Percentiles rank a stretch among this genome's conserved stretches.
These are phyloP conservation scores for Vaccinium corymbosum DNA, from an alignment of 148 eudicot genomes.

Conservation along the genomic window DNA sequence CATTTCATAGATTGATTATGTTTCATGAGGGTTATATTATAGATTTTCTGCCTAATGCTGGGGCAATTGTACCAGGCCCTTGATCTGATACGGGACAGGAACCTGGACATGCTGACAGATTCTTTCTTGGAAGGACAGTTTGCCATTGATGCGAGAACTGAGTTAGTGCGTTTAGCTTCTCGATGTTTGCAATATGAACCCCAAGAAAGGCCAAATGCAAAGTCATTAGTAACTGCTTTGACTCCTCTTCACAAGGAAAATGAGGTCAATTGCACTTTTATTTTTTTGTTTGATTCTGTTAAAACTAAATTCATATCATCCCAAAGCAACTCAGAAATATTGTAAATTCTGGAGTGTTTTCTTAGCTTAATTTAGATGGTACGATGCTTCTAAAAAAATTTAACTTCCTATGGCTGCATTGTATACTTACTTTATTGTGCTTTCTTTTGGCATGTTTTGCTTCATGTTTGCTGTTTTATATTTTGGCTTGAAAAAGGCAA, in stretches of 20 bases:
- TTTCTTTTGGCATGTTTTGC: neutral
- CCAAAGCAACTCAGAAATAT: neutral
- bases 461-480: neutral
- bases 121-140: slow-evolving; percentile 68
- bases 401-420: neutral
- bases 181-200: slow-evolving; percentile 67
- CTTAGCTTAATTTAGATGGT: neutral
- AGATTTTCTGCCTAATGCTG: neutral
- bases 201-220: slow-evolving; percentile 59
- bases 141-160: slow-evolving; percentile 59
- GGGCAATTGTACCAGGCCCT: slow-evolving; percentile 42
- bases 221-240: slow-evolving; percentile 57
- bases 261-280: slow-evolving; percentile 38
- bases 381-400: neutral
- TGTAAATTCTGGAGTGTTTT: slow-evolving; percentile 5
- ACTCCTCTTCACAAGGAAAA: slow-evolving; percentile 60
- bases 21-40: neutral
- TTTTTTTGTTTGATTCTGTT: neutral
- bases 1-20: neutral
- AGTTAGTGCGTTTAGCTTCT: slow-evolving; percentile 59
- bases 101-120: slow-evolving; percentile 63
- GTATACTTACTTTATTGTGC: neutral
- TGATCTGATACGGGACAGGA: slow-evolving; percentile 65
- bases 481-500: too few species aligned
- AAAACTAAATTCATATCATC: neutral